Base-by-base conservation (phyloP, 2,329 filamentous ascomycete genomes). In the Pseudogymnoascus sp. region DNA sequence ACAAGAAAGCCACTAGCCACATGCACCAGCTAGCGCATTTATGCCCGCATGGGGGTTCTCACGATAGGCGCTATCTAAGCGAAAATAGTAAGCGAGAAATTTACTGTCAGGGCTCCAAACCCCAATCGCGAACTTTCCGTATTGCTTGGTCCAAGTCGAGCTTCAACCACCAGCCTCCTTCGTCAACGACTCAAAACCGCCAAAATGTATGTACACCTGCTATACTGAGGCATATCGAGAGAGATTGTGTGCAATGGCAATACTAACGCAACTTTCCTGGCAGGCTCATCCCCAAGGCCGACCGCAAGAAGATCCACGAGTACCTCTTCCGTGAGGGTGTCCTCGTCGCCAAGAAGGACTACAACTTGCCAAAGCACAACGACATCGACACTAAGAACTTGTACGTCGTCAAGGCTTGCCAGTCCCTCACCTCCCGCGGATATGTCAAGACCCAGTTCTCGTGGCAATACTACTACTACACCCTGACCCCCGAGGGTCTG, bases 381-480 rank as follows among this genome's bases (percentile, higher is more conserved):
- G 93, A 99, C 76, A 95, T 97, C 80, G 95, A 97, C 85, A 96
- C 92, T 81, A 96, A 96, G 89, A 99, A 99, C 88, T 91, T 99
- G 76, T 97, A 82, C 80, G 93, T 97, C 80, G 91, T 99, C 88
- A 99, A 99, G 88, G 95, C 95, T 76, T 89, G 88, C 83, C 95
- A 99, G 86, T 99, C 95, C 70, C 88, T 99, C 77, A 96, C 88
- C 84, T 97, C 93, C 74, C 93, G 95, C 79, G 93, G 93, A 79
- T 97, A 91, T 82, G 88, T 99, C 83, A 99, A 99, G 91, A 99
- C 95, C 75, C 95, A 96, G 82, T 99, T 99, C 90, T 96, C 92
- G 72, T 96, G 92, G 92, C 92, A 96, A 84, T 96, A 93, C 87
- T 96, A 97, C 89, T 99, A 99, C 90, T 99, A 99, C 89, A 97